Conservation (phyloP, 2,329 filamentous ascomycete species). For the Penicillium sp. region DNA sequence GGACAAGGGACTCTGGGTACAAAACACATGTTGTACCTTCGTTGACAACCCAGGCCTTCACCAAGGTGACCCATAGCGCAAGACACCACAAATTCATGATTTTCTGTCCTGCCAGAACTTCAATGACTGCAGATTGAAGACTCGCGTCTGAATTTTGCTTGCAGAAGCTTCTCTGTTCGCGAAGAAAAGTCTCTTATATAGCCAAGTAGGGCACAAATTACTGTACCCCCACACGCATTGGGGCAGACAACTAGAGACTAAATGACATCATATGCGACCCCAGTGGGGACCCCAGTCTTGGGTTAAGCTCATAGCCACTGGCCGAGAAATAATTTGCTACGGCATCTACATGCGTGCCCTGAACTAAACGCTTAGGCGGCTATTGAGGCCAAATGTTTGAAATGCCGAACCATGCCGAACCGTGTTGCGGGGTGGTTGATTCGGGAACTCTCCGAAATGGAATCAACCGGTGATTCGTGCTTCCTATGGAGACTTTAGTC, state of each 20-base stretch:
- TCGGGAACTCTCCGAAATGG: not conserved
- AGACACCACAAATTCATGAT: not conserved
- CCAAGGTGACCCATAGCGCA: not conserved
- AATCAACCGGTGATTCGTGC: not conserved
- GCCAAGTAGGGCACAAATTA: not conserved
- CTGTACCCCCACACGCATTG: not conserved
- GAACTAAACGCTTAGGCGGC: not conserved
- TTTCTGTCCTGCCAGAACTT: not conserved
- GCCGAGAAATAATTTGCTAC: not conserved
- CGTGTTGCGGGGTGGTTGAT: not conserved
- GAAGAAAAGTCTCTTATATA: not conserved
- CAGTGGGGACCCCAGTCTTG: not conserved
- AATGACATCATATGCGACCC: not conserved
- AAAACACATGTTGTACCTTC: not conserved
- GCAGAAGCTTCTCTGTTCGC: not conserved
- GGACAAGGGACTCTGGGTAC: not conserved
- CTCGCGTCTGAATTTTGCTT: not conserved
- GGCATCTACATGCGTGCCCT: not conserved
- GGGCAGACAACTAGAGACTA: not conserved
- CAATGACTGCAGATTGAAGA: not conserved
- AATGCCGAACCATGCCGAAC: not conserved
- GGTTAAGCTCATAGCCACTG: not conserved
- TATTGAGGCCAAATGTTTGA: not conserved
- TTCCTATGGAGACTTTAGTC: not conserved
- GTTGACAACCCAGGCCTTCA: not conserved